Evolutionary conservation across 2,329 filamentous ascomycete species (phyloP).

Genomic region (Talaromyces sp.): DNA sequence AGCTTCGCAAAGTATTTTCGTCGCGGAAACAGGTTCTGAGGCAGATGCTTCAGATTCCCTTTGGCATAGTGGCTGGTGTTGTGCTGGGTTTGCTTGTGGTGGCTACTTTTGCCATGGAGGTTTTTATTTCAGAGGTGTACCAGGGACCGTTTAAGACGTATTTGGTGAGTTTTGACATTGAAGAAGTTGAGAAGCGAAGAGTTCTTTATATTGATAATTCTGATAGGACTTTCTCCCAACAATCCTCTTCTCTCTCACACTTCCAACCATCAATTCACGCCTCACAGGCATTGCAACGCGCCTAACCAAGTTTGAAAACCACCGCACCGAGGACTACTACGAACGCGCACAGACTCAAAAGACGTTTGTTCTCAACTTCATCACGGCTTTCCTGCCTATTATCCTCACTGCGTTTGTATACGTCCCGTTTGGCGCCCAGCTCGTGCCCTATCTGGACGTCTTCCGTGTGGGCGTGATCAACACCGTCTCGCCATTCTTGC

Average conservation of each 20-base stretch:
- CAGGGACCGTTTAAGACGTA: conserved; percentile 80
- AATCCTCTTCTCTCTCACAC: conserved; percentile 71
- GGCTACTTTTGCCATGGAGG: conserved; percentile 83
- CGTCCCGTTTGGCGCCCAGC: conserved; percentile 77
- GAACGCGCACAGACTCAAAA: conserved; percentile 83
- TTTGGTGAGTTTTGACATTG: conserved; percentile 51
- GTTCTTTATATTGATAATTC: too few relatives aligned
- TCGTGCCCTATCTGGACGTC: conserved; percentile 81
- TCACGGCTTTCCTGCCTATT: conserved; percentile 90
- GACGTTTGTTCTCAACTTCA: conserved; percentile 93
- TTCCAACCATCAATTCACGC: conserved; percentile 71
- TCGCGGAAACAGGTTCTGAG: conserved; percentile 67
- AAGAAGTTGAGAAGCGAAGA: too few relatives aligned
- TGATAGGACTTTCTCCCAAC: conserved; percentile 77
- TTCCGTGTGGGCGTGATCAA: conserved; percentile 56
- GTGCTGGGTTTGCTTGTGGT: conserved; percentile 78
- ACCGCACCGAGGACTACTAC: conserved; percentile 79
- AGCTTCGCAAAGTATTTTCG: conserved; percentile 70
- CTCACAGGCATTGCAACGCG: conserved; percentile 71
- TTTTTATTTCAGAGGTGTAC: conserved; percentile 94
- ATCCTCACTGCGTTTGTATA: conserved; percentile 92
- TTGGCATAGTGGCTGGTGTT: conserved; percentile 67
- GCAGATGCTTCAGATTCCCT: conserved; percentile 78
- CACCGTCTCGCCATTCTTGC: conserved; percentile 33
- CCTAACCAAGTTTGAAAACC: conserved; percentile 83